Conservation (phyloP, 768 basidiomycete species). For the Lentinula boryana region DNA sequence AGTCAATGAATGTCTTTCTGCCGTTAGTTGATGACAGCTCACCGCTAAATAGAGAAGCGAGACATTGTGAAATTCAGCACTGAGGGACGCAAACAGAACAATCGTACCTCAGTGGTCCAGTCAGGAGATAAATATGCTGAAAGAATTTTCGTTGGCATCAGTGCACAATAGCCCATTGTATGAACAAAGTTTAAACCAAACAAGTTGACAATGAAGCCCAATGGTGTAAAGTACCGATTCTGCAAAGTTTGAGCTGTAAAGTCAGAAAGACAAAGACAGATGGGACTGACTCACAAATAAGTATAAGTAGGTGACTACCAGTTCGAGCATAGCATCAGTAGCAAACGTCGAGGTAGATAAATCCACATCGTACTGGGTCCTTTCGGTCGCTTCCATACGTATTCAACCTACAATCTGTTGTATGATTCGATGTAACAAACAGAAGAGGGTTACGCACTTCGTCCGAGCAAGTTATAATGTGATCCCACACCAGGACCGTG, state of each 20-base stretch:
- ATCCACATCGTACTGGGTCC: neutral
- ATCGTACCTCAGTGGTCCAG: neutral
- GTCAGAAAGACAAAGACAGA: neutral
- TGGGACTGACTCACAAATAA: neutral
- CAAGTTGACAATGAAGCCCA: neutral
- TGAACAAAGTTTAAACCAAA: neutral
- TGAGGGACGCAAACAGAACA: neutral
- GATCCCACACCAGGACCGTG: neutral
- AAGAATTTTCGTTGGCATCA: no score
- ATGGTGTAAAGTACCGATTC: neutral
- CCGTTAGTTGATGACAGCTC: neutral
- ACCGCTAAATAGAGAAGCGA: neutral
- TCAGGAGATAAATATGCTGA: neutral
- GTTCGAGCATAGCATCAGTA: neutral
- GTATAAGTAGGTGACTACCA: neutral
- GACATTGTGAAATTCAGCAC: neutral
- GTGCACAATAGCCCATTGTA: neutral
- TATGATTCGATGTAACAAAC: neutral
- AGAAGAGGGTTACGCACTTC: neutral
- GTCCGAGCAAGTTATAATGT: neutral
- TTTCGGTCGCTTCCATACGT: constrained; percentile 1
- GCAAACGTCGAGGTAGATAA: no score
- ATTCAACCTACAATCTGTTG: neutral
- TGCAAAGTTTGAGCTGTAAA: neutral
- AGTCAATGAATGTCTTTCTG: neutral